Base-by-base conservation (phyloP, 257 asterid genomes). In the Eucommia ulmoides region DNA sequence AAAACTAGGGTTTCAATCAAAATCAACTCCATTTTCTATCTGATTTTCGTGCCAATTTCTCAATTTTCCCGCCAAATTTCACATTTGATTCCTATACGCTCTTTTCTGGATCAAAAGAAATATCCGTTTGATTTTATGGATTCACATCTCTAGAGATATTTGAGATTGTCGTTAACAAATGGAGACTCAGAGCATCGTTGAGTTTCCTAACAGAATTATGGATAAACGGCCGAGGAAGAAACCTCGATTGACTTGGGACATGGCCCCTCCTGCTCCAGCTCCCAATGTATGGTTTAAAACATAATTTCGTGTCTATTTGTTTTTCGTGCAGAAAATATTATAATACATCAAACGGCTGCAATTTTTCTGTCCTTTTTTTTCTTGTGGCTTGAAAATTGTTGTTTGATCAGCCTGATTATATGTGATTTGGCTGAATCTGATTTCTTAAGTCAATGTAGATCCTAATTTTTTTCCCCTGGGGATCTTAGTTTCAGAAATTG, bases 141-240 rank as follows among this genome's bases (percentile, higher is more conserved):
- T n/a, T n/a, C n/a, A n/a, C n/a, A n/a, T n/a, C n/a, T n/a, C n/a
- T n/a, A n/a, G n/a, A n/a, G n/a, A n/a, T n/a, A n/a, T n/a, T n/a
- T n/a, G n/a, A n/a, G n/a, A n/a, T n/a, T n/a, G n/a, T n/a, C n/a
- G n/a, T n/a, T n/a, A n/a, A 29, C 12, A 62, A 62, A 81, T 81
- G 95, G 86, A 76, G 67, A 76, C 80, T 26, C 95, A 81, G 51
- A 73, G 84, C 61, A 73, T 69, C 59, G 59, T 67, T 62, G 91
- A 79, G 59, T 74, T 74, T 50, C 74, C 70, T 59, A 75, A 71
- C 25, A 67, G 84, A 60, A 79, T 69, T 50, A 71, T 76, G 64
- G 93, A 85, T 54, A 77, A 74, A 46, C 70, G 83, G 38, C 93
- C 94, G 47, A 75, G 88, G 38, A 85, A 85, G 64, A 78, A 92